These are phyloP conservation scores for Claviceps fusiformis DNA, from an alignment of 2,329 filamentous ascomycete species.

Conservation along the genomic window DNA sequence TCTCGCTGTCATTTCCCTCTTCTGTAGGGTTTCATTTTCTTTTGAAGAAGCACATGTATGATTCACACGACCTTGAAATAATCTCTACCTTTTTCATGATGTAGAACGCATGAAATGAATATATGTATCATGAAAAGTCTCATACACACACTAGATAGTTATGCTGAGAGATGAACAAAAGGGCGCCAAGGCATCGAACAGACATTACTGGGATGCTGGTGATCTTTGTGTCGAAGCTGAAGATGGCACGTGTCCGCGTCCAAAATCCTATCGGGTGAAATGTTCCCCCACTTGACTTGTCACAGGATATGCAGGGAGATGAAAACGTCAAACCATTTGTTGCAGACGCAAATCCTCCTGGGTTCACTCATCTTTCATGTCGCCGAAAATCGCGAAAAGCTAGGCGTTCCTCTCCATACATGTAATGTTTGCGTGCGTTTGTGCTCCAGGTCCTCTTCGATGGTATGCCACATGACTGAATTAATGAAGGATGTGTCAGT, in stretches of 20 bases:
- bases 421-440: slow-evolving; percentile 72
- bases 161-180: slow-evolving; percentile 50
- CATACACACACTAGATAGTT: not conserved
- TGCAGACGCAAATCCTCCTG: slow-evolving; percentile 68
- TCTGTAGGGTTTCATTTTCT: not conserved
- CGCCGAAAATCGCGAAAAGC: slow-evolving; percentile 42
- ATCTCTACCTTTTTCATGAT: not conserved
- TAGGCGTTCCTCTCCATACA: slow-evolving; percentile 57
- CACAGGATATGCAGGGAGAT: slow-evolving; percentile 24
- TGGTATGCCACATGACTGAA: not conserved
- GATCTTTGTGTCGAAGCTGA: slow-evolving; percentile 68
- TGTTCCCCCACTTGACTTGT: slow-evolving; percentile 28
- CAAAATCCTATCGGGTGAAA: slow-evolving; percentile 30
- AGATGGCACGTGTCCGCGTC: slow-evolving; percentile 43
- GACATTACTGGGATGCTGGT: slow-evolving; percentile 77
- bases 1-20: not conserved
- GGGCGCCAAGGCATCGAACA: slow-evolving; percentile 60
- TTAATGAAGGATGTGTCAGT: slow-evolving; percentile 73
- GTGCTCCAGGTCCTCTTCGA: too few relatives aligned
- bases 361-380: slow-evolving; percentile 62
- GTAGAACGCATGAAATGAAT: not conserved
- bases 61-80: not conserved
- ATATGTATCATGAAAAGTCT: not conserved
- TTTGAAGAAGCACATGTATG: not conserved
- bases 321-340: slow-evolving; percentile 51